Evolutionary conservation across 2,329 filamentous ascomycete species (phyloP), one percentile per base, ranked within the genome.

Genomic region (Colletotrichum liaoningense): DNA sequence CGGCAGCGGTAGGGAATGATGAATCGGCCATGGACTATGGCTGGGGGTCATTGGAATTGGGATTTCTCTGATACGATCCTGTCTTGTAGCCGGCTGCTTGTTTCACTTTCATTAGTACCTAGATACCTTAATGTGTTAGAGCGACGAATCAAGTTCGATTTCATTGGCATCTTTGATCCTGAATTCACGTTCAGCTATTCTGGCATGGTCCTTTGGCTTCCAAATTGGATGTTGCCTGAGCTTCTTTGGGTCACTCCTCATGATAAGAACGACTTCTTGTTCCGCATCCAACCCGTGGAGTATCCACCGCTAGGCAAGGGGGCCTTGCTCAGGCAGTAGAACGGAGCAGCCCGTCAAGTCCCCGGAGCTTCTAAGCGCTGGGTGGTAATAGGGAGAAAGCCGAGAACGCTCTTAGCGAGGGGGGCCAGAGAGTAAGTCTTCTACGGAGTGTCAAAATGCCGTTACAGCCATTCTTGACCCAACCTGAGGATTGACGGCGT

Each of bases 11-110:
- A 19, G 63, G 56, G 16, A 64, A 67, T 12, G 71, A 72, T 12
- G 66, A 73, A 4, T 38, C 64, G 16, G 28, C 66, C 11, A 75
- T 74, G 66, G 67, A 75, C 28, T 70, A 75, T 16, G 73, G 63
- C 2, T 75, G 74, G 74, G 69, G 69, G 0, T 73, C 74, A 2
- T 54, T 75, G 42, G 72, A 75, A 59, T 16, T 75, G 22, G 74
- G 69, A 3, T 75, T 75, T 55, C 59, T 75, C 22, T 75, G 49
- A 69, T n/a, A 11, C 28, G 26, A 9, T 16, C 4, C 16, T 46
- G 30, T 46, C 49, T 38, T 26, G n/a, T 14, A 64, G 22, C 12
- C n/a, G 6, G 22, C 16, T 35, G 11, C 16, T 52, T 8, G 9
- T n/a, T n/a, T 35, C 3, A 12, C 33, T 52, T 8, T 5, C 8